Evolutionary conservation across 495 filamentous ascomycete species (phyloP).

Genomic region (Penicillium roqueforti): DNA sequence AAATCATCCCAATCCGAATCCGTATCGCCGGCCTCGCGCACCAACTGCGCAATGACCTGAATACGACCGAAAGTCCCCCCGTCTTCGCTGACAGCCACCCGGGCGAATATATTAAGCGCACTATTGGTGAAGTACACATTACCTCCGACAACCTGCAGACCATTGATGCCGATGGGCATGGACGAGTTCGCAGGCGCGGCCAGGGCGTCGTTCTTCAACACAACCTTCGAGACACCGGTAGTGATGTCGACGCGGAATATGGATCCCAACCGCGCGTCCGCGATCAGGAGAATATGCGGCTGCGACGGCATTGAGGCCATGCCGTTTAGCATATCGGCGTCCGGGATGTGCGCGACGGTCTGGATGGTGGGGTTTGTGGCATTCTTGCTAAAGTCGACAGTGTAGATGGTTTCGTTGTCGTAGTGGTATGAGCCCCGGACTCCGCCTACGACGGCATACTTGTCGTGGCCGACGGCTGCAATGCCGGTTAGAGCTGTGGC

Average conservation of each 20-base stretch:
- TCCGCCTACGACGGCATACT: conserved; percentile 36
- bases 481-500: conserved; percentile 34
- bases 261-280: conserved; percentile 37
- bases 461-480: conserved; percentile 34
- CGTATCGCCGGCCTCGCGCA: background rate
- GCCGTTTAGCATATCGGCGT: conserved; percentile 40
- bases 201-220: conserved; percentile 21
- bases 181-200: conserved; percentile 10
- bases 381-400: conserved; percentile 31
- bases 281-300: conserved; percentile 24
- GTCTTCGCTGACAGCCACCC: conserved; percentile 22
- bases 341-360: conserved; percentile 27
- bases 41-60: conserved; percentile 18
- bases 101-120: conserved; percentile 29
- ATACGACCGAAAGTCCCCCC: conserved; percentile 22
- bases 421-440: conserved; percentile 28
- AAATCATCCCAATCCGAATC: conserved; percentile 34
- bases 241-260: conserved; percentile 39
- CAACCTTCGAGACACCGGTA: conserved; percentile 32
- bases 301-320: conserved; percentile 23
- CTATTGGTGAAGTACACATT: conserved; percentile 45
- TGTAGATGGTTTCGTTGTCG: conserved; percentile 26
- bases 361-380: conserved; percentile 5
- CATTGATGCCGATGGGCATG: conserved; percentile 40
- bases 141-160: conserved; percentile 26